Percentiles rank a stretch among this genome's conserved stretches.
These are phyloP conservation scores for Sapria himalayana DNA, from an alignment of 345 rosid genomes.

Conservation along the genomic window DNA sequence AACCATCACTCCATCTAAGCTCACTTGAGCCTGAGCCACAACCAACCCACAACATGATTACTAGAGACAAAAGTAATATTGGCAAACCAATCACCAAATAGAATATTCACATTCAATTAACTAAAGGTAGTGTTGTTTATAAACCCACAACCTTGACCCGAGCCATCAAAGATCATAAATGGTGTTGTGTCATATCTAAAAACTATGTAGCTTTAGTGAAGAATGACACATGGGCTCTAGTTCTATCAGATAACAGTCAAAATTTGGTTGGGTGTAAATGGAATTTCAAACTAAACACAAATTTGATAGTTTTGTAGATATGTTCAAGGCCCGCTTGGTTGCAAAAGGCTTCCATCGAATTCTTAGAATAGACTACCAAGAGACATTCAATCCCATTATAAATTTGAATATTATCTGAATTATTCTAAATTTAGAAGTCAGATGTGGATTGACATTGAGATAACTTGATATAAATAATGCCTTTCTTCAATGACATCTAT, in stretches of 20 bases:
- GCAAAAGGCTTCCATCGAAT: background rate
- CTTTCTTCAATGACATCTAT: too few species aligned
- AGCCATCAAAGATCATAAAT: too few species aligned
- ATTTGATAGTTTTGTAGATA: background rate
- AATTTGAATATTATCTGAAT: too few species aligned
- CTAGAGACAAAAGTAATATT: background rate
- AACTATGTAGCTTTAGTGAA: too few species aligned
- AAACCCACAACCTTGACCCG: too few species aligned
- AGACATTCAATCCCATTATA: background rate
- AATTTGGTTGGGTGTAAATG: constrained; percentile 1
- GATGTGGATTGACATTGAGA: background rate
- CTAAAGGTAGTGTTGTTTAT: background rate
- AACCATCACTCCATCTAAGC: background rate
- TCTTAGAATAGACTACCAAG: background rate
- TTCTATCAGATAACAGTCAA: background rate
- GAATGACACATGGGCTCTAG: background rate
- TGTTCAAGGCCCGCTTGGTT: too few species aligned
- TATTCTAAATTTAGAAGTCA: background rate
- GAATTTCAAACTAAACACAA: background rate
- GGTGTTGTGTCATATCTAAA: too few species aligned
- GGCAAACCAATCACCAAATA: background rate
- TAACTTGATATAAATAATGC: background rate
- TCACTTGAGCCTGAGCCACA: background rate
- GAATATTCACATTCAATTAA: background rate
- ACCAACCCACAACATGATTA: background rate